These are phyloP conservation scores for Claviceps sp. DNA, from an alignment of 2,329 filamentous ascomycete species.

Conservation along the genomic window DNA sequence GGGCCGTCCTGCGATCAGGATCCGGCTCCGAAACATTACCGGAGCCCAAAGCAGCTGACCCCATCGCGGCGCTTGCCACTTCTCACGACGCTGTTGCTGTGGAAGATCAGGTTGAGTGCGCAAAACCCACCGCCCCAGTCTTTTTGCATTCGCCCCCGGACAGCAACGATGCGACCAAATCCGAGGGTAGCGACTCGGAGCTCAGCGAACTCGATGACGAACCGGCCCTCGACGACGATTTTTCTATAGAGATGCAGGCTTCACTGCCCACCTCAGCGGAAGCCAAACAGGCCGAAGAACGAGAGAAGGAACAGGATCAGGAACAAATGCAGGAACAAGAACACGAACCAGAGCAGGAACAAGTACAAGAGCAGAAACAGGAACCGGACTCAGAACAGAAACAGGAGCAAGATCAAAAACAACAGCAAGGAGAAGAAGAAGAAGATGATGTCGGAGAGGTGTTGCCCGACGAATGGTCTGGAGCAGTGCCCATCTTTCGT, in stretches of 20 bases:
- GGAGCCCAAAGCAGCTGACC: constrained; percentile 3
- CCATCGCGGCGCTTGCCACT: constrained; percentile 10
- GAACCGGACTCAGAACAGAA: neutral
- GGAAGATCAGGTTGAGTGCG: constrained; percentile 19
- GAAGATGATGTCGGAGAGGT: constrained; percentile 63
- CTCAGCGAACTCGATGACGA: constrained; percentile 52
- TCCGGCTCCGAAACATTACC: constrained; percentile 15
- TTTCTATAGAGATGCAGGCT: constrained; percentile 9
- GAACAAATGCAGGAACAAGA: constrained; percentile 7
- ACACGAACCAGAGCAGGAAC: constrained; percentile 16
- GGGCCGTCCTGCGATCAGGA: constrained; percentile 3
- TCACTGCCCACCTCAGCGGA: constrained; percentile 14
- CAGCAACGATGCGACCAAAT: constrained; percentile 46
- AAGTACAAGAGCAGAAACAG: neutral
- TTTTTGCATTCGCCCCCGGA: constrained; percentile 51
- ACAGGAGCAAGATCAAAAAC: constrained; percentile 9
- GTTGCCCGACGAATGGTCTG: constrained; percentile 78
- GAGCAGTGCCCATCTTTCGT: constrained; percentile 84
- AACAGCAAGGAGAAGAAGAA: constrained; percentile 15
- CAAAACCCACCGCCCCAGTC: constrained; percentile 23
- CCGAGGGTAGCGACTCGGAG: constrained; percentile 50
- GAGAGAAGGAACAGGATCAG: neutral
- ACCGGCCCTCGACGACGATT: constrained; percentile 25
- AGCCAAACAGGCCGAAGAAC: constrained; percentile 9
- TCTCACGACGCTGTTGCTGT: constrained; percentile 15